Evolutionary conservation across 139 green algal genomes (phyloP).

Genomic region (Micromonas pusilla): DNA sequence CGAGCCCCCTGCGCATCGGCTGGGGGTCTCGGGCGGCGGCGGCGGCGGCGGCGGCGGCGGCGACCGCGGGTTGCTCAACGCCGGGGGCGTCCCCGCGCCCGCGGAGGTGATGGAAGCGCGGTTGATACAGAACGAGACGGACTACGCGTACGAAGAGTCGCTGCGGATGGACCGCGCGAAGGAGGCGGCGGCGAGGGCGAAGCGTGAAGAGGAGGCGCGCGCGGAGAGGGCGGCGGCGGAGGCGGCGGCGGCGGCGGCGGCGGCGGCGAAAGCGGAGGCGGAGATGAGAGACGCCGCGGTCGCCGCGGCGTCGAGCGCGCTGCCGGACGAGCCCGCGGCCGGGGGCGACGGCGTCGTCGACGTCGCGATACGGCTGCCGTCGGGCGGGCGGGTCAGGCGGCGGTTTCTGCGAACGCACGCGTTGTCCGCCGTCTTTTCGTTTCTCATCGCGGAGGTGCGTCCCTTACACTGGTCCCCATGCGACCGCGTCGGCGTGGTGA

Average conservation of each 20-base stretch:
- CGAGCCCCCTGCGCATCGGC: slow-evolving; percentile 19
- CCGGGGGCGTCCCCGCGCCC: background rate
- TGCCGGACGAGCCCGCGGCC: background rate
- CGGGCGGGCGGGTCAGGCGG: background rate
- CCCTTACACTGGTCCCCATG: too few species aligned
- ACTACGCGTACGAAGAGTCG: slow-evolving; percentile 64
- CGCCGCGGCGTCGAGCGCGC: background rate
- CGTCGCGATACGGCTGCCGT: background rate
- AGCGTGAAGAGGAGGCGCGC: slow-evolving; percentile 35
- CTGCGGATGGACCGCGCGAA: slow-evolving; percentile 37
- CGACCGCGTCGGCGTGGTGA: too few species aligned
- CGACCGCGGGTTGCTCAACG: background rate
- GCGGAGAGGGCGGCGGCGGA: slow-evolving; percentile 30
- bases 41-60: slow-evolving; percentile 23
- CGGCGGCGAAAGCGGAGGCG: too few species aligned
- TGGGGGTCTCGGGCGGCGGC: too few species aligned
- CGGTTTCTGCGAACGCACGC: slow-evolving; percentile 1
- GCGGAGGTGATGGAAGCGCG: slow-evolving; percentile 38
- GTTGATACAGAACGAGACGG: slow-evolving; percentile 51
- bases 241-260: slow-evolving; percentile 15
- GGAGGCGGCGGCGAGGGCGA: background rate
- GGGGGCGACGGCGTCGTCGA: background rate
- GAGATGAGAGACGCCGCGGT: background rate
- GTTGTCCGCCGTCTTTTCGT: background rate
- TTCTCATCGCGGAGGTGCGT: background rate